phyloP scores from a whole-genome alignment of 2,329 filamentous ascomycete species.

The Pyrenophora teres region DNA sequence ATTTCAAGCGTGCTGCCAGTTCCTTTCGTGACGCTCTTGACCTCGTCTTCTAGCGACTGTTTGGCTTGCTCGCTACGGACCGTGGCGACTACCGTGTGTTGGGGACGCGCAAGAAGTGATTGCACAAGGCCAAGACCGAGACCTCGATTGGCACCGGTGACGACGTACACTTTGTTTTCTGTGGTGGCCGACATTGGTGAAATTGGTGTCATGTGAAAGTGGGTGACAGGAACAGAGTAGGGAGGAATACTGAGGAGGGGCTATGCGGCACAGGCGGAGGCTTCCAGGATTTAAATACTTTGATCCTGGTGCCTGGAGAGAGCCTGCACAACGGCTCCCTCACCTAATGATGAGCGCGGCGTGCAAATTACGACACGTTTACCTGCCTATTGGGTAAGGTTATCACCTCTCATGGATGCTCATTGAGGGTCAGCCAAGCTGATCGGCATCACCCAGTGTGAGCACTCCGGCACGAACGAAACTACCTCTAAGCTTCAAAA shows the following conservation, averaged over 20 bases:
- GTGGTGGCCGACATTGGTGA: neutral
- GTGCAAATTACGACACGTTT: no score
- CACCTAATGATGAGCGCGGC: no score
- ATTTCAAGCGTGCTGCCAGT: constrained; percentile 6
- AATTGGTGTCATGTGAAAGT: no score
- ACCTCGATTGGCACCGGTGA: constrained; percentile 8
- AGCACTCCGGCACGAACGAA: no score
- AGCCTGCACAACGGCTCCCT: no score
- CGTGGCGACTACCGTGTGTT: constrained; percentile 2
- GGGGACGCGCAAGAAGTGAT: neutral
- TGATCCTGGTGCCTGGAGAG: neutral
- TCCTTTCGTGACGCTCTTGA: neutral
- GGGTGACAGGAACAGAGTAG: neutral
- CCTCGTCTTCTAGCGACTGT: neutral
- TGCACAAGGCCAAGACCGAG: constrained; percentile 9
- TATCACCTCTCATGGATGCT: no score
- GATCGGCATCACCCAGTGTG: no score
- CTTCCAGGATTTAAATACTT: neutral
- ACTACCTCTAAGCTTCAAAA: no score
- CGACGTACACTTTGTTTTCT: constrained; percentile 1
- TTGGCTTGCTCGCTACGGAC: constrained; percentile 2
- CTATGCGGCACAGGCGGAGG: neutral
- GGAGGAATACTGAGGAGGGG: neutral
- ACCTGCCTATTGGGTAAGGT: no score
- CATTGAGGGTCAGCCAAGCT: no score